Conservation (phyloP, 257 asterid genomes). For the Linderniella brevidens region DNA sequence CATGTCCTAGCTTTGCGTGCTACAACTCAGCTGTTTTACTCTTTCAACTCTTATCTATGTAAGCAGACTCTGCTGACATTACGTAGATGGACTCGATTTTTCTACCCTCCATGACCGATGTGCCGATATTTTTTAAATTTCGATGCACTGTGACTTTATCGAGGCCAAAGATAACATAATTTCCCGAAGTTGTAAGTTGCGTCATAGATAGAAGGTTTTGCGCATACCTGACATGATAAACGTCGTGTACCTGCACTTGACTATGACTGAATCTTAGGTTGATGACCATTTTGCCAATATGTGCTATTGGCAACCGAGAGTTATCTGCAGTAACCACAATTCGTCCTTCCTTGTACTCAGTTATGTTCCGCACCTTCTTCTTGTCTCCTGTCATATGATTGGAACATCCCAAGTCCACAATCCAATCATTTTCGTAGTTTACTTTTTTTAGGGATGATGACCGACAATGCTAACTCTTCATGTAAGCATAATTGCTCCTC, state of each 20-base stretch:
- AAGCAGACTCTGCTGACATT: not conserved
- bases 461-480: no score
- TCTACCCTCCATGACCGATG: constrained; percentile 6
- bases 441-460: no score
- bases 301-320: constrained; percentile 6
- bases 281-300: not conserved
- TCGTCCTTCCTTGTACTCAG: constrained; percentile 6
- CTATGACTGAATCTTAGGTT: not conserved
- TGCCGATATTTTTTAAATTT: not conserved
- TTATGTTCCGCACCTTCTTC: not conserved
- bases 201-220: constrained; percentile 11
- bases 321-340: constrained; percentile 6
- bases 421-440: constrained; percentile 5
- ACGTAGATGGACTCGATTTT: constrained; percentile 4
- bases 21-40: no score
- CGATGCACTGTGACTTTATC: constrained; percentile 6
- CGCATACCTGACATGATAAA: constrained; percentile 14
- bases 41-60: no score
- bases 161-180: constrained; percentile 16
- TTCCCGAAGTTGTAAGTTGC: constrained; percentile 10
- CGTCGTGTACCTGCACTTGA: constrained; percentile 6
- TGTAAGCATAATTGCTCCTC: no score
- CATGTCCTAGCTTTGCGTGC: no score
- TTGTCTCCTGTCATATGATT: constrained; percentile 11
- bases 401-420: constrained; percentile 9